phyloP scores from a whole-genome alignment of 352 stramenopile genomes.

The Blastocystis sp. region DNA sequence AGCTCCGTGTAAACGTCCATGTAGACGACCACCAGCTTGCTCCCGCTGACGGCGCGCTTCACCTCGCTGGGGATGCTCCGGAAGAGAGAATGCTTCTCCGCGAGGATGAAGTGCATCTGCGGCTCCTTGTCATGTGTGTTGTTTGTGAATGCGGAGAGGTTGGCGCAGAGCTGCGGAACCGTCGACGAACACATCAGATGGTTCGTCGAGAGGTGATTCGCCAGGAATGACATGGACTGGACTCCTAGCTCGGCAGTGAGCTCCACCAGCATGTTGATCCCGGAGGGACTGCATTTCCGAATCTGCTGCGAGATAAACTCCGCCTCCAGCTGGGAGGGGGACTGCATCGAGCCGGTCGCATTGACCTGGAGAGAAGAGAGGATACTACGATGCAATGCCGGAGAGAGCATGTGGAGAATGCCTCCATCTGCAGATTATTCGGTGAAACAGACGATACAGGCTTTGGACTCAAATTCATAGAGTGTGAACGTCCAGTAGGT shows the following conservation, averaged over 20 bases:
- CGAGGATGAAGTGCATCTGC: background rate
- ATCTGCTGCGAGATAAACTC: constrained; percentile 11
- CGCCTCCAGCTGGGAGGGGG: background rate
- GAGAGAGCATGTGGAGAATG: constrained; percentile 38
- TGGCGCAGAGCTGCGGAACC: background rate
- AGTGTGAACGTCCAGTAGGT: constrained; percentile 50
- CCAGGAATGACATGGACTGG: constrained; percentile 26
- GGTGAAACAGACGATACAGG: background rate
- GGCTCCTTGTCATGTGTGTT: background rate
- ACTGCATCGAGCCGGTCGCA: background rate
- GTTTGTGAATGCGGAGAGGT: background rate
- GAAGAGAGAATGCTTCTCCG: background rate
- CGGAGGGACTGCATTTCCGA: background rate
- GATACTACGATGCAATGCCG: background rate
- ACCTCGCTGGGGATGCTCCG: background rate
- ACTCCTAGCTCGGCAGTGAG: background rate
- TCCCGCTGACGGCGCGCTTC: background rate
- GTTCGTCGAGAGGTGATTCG: background rate
- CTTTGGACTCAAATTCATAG: constrained; percentile 34
- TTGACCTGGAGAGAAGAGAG: background rate
- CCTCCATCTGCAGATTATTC: constrained; percentile 39
- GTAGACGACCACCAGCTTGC: background rate
- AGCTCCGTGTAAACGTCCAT: background rate
- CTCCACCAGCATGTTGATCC: background rate
- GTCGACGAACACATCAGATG: constrained; percentile 2